These are phyloP conservation scores for Salisapilia sapeloensis DNA, from an alignment of 352 stramenopile species.

Conservation along the genomic window DNA sequence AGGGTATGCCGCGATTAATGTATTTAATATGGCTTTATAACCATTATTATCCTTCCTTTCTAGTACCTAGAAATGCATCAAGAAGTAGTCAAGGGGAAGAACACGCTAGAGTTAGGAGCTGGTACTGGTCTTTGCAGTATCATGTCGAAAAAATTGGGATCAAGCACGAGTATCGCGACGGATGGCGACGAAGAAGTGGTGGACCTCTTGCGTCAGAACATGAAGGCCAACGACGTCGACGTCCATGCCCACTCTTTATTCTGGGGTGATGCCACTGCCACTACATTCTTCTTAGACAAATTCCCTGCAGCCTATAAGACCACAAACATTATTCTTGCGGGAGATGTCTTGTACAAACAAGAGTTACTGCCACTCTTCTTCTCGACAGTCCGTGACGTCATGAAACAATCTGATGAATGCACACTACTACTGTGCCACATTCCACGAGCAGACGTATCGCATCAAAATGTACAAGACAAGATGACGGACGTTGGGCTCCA, in stretches of 20 bases:
- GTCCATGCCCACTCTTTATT: constrained; percentile 21
- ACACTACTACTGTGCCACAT: constrained; percentile 51
- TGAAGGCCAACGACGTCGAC: constrained; percentile 16
- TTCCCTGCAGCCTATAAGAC: constrained; percentile 9
- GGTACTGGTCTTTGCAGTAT: constrained; percentile 60
- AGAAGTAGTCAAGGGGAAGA: constrained; percentile 20
- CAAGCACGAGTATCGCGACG: constrained; percentile 23
- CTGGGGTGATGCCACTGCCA: constrained; percentile 33
- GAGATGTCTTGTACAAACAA: constrained; percentile 68
- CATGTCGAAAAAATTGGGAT: constrained; percentile 32
- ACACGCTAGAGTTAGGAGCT: constrained; percentile 48
- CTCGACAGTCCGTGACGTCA: constrained; percentile 17
- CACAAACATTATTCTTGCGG: constrained; percentile 42
- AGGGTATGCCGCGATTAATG: constrained; percentile 8
- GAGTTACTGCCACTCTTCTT: constrained; percentile 50
- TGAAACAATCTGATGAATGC: constrained; percentile 8
- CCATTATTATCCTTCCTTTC: constrained; percentile 3
- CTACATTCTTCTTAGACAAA: constrained; percentile 10
- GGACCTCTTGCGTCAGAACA: constrained; percentile 22
- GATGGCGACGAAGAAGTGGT: constrained; percentile 54
- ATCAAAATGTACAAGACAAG: constrained; percentile 27
- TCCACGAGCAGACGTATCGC: constrained; percentile 48
- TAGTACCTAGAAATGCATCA: constrained; percentile 30
- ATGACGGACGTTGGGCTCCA: constrained; percentile 18
- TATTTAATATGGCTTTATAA: constrained; percentile 2